Base-by-base conservation (phyloP, 2,329 filamentous ascomycete species). In the Balansia obtecta region DNA sequence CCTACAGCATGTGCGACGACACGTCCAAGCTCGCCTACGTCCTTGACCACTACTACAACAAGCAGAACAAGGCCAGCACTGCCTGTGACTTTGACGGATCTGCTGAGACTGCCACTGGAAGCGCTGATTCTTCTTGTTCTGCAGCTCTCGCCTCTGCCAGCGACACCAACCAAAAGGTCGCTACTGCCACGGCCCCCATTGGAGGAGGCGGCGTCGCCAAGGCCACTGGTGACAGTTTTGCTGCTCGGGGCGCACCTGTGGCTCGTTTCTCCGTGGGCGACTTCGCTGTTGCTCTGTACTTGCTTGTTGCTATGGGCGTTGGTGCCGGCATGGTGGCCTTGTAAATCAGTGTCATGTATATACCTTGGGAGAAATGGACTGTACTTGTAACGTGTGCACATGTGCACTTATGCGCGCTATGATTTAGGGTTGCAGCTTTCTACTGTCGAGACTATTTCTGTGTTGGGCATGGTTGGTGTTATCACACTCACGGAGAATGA, bases 1-100 rank as follows among this genome's bases (percentile, higher is more conserved):
- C 85, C 49, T 88, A 86, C 74, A 79, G 80, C 66, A 88, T 88
- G 80, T 93, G 87, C 74, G 73, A 74, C 58, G 61, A 77, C 60
- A 74, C 75, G 58, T 74, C 86, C 68, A 79, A 89, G 75, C 78
- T 93, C 40, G 79, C 79, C 54, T 89, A 79, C 64, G 84, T 80
- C 46, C 76, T 89, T 57, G 81, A 90, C 71, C 68, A 79, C 58
- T 91, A 90, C 75, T 87, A 86, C 72, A 63, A 72, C 57, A 66
- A 64, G 56, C 73, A 82, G 61, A 70, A 74, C 56, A 73, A 73
- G 55, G 68, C 69, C 48, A 64, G 69, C 27, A 69, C 69, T 50
- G 83, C 86, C 38, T 93, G 87, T 64, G 73, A 80, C 72, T 89
- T 89, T 68, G 70, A 75, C 51, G 84, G 86, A 58, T 70, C 80